A percentile compares a stretch with the other conserved stretches of the same genome.
Conservation (phyloP, 2,329 filamentous ascomycete genomes). For the Hypoxylon sp. region DNA sequence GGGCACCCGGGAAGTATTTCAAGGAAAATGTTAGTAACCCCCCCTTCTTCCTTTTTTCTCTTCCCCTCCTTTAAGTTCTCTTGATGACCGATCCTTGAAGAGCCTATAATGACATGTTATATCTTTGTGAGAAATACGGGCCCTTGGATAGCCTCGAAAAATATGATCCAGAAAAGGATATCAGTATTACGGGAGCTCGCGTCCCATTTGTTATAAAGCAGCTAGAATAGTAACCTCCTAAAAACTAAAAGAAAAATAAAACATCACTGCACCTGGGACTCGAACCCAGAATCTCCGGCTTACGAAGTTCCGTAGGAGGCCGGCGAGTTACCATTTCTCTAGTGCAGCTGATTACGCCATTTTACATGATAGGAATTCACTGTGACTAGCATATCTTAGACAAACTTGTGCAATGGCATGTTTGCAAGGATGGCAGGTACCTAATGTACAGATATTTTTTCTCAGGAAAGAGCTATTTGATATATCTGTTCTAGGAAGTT, state of each 20-base stretch:
- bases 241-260: not conserved
- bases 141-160: slow-evolving; percentile 52
- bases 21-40: slow-evolving; percentile 47
- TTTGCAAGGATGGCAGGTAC: not conserved
- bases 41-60: no score
- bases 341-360: slow-evolving; percentile 5
- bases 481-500: not conserved
- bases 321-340: slow-evolving; percentile 16
- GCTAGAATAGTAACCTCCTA: slow-evolving; percentile 10
- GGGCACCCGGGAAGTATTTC: slow-evolving; percentile 47
- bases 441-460: no score
- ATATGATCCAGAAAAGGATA: slow-evolving; percentile 52
- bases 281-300: slow-evolving; percentile 10
- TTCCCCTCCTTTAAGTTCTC: not conserved
- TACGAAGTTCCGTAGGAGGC: not conserved
- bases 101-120: slow-evolving; percentile 57
- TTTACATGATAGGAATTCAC: not conserved
- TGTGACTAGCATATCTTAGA: not conserved
- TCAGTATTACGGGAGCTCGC: slow-evolving; percentile 35
- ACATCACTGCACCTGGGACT: slow-evolving; percentile 4
- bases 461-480: not conserved
- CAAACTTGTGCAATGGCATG: not conserved
- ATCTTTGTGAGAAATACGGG: slow-evolving; percentile 56
- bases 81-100: slow-evolving; percentile 29
- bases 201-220: slow-evolving; percentile 35